Base-by-base conservation (phyloP, 805 yeast genomes). In the Candida nemodendra region DNA sequence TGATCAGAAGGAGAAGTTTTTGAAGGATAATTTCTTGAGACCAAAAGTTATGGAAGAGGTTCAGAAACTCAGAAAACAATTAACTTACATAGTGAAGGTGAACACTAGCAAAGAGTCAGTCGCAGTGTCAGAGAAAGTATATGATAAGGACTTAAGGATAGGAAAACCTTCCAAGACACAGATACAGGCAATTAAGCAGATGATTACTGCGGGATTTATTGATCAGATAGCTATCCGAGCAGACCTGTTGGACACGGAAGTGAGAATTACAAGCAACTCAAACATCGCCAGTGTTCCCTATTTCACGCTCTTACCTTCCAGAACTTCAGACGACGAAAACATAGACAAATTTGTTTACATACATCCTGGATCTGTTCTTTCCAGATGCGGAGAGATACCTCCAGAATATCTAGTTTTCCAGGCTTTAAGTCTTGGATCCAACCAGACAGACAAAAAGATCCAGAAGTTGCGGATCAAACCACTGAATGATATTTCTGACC, bases 221-320 rank as follows among this genome's bases (percentile, higher is more conserved):
- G 99, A 93, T 59, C 95, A 86, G 56, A 74, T 91, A 16, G 95
- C 95, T 1, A 75, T 87, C 12, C 71, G 98, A 44, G 90, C 87
- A 1, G 97, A 90, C 54, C 50, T 79, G 22, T 63, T 79, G 5
- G 79, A 85, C 14, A 68, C 79, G 1, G 95, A 84, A 14, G 69
- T 78, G 6, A 68, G 62, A 32, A 61, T 82, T 3, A 66, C 82
- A 2, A 83, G 82, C 44, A 79, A 73, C 35, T 67, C 82, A 4
- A 68, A 65, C 28, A 70, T 82, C 27, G 73, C 69, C 37, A 75
- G 69, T 39, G 69, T 86, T 11, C 93, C 93, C 2, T 86, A 84
- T 50, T 53, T 73, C 3, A 74, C 90, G 0, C 65, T 81, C 3
- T 64, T 76, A 42, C 77, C 81, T 1, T 42, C 56, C 1, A 50